Base-by-base conservation (phyloP, 352 stramenopile species). In the Globisporangium lucens region DNA sequence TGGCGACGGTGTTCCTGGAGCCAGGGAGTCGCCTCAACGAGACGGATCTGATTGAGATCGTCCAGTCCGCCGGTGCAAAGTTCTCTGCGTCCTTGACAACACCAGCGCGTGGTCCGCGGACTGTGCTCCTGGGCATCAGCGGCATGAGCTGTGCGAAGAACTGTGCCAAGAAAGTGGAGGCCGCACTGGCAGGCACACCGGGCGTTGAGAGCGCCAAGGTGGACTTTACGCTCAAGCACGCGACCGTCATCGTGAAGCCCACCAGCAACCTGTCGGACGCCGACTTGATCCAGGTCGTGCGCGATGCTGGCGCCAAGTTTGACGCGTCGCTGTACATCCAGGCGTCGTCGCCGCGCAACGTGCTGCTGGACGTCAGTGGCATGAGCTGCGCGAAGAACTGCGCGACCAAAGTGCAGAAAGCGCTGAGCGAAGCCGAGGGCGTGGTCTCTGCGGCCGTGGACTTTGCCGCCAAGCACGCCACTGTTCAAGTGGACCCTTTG, bases 61-160 rank as follows among this genome's bases (percentile, higher is more conserved):
- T 95, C 22, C 68, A 84, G 63, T 82, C 75, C 8, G 75, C 73
- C 0, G 82, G 72, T 5, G 56, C 82, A 43, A 93, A 93, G 69
- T 94, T 93, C 56, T 77, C 72, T 6, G 86, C 86, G 27, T 80
- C 70, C 12, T 56, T 89, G 2, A 76, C 75, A 17, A 73, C 76
- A 3, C 80, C 83, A 24, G 71, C 71, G 15, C 65, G 57, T 2
- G 73, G 77, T 22, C 76, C 82, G 17, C 82, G 79, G 22, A 85
- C 74, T 4, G 75, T 94, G 55, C 51, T 81, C 20, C 67, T 96
- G 13, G 63, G 79, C 22, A 69, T 96, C 17, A 75, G 80, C 4
- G 89, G 87, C 22, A 94, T 96, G 89, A 91, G 78, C 55, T 94
- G 86, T 60, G 82, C 81, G 17, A 93, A 91, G 63, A 93, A 92